Conservation (phyloP, 306 rosid genomes). For the Arachis hypogaea region DNA sequence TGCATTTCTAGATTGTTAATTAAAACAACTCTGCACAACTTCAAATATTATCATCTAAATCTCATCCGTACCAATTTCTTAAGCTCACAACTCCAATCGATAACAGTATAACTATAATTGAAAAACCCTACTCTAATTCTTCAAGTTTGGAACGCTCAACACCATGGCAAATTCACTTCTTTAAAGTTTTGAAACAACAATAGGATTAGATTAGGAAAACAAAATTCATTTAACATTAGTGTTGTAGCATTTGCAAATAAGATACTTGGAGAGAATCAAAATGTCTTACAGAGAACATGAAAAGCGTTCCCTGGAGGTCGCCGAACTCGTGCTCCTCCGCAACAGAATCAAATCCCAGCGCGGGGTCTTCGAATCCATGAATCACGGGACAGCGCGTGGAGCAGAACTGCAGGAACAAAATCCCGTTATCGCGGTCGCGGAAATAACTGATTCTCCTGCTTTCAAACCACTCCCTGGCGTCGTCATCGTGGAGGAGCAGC, state of each 20-base stretch:
- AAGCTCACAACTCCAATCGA: background rate
- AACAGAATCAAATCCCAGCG: constrained; percentile 57
- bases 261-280: background rate
- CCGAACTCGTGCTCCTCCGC: constrained; percentile 68
- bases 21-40: constrained; percentile 23
- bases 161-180: background rate
- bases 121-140: constrained; percentile 32
- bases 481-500: constrained; percentile 56
- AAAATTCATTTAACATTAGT: no score
- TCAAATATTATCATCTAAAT: constrained; percentile 7
- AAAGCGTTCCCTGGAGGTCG: constrained; percentile 84
- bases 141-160: background rate
- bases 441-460: constrained; percentile 70
- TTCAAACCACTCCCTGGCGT: constrained; percentile 65
- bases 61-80: background rate
- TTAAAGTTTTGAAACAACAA: background rate
- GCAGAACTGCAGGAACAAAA: constrained; percentile 65
- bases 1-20: constrained; percentile 59
- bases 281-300: constrained; percentile 88
- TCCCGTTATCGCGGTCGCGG: constrained; percentile 65
- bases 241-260: background rate
- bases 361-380: constrained; percentile 37
- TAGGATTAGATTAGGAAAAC: background rate
- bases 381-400: constrained; percentile 43
- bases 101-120: background rate